phyloP scores from a whole-genome alignment of 2,329 filamentous ascomycete species.

The Claviceps sp. region DNA sequence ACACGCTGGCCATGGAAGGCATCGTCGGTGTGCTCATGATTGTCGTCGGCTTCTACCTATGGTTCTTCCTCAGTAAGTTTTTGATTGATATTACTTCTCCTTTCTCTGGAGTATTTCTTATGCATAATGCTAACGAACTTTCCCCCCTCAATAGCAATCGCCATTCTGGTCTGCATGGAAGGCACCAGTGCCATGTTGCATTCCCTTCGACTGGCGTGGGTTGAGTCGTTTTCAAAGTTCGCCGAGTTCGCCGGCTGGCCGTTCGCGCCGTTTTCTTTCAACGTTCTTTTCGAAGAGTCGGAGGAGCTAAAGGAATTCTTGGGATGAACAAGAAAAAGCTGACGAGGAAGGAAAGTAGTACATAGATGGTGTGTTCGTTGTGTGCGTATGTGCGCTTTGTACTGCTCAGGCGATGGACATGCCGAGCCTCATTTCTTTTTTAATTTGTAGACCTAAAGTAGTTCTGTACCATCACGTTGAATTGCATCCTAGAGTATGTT shows the following conservation, averaged over 20 bases:
- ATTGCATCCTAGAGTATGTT: conserved; percentile 8
- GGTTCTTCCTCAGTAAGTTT: conserved; percentile 64
- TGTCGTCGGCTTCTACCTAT: conserved; percentile 71
- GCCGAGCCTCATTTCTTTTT: conserved; percentile 9
- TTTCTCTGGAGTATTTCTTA: not conserved
- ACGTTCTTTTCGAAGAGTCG: conserved; percentile 72
- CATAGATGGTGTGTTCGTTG: not conserved
- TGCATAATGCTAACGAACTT: conserved; percentile 12
- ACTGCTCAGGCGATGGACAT: not conserved
- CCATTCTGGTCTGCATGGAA: conserved; percentile 83
- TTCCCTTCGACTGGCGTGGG: conserved; percentile 83
- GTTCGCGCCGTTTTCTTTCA: conserved; percentile 84
- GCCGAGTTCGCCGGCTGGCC: conserved; percentile 81
- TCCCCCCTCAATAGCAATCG: conserved; percentile 21
- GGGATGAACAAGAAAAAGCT: conserved; percentile 19
- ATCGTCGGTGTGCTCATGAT: conserved; percentile 63
- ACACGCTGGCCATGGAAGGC: conserved; percentile 55
- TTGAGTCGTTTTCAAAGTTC: conserved; percentile 96
- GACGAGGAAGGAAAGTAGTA: not conserved
- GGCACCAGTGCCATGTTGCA: conserved; percentile 94
- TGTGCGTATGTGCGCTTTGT: not conserved
- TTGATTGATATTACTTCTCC: not conserved
- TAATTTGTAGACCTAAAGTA: conserved; percentile 18
- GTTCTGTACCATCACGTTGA: conserved; percentile 16
- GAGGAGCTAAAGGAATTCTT: conserved; percentile 45